Conservation (phyloP, 352 stramenopile genomes). For the Pythium brachiatum region DNA sequence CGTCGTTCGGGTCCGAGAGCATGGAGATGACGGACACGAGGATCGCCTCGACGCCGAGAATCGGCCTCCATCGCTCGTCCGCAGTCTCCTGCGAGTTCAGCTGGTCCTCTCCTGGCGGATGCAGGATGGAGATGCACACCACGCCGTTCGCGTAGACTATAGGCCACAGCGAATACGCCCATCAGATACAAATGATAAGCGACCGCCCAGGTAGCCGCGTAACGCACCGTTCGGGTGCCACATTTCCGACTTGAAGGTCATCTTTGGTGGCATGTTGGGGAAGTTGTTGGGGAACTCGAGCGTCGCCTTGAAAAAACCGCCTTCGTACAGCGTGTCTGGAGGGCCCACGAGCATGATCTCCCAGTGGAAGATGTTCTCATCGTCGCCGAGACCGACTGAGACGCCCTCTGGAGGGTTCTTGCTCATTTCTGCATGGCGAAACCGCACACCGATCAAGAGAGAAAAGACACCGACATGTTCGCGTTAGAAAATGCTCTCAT, state of each 20-base stretch:
- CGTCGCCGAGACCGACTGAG: constrained; percentile 96
- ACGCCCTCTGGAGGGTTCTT: constrained; percentile 98
- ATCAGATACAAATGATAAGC: background rate
- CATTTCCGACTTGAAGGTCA: constrained; percentile 99
- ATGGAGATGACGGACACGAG: constrained; percentile 98
- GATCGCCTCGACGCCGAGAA: constrained; percentile 96
- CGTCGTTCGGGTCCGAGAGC: constrained; percentile 99
- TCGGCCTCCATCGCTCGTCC: constrained; percentile 98
- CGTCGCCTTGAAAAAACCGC: constrained; percentile 97
- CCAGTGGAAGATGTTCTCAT: constrained; percentile 99
- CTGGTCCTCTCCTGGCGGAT: constrained; percentile 97
- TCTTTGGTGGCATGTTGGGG: constrained; percentile 98
- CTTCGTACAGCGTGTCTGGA: constrained; percentile 93
- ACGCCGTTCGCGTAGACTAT: constrained; percentile 97
- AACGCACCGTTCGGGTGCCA: constrained; percentile 97
- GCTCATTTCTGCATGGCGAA: constrained; percentile 88
- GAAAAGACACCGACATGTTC: background rate
- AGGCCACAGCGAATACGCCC: constrained; percentile 7
- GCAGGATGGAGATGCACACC: constrained; percentile 99
- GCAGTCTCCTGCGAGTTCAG: constrained; percentile 98
- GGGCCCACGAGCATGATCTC: constrained; percentile 98
- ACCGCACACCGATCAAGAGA: background rate
- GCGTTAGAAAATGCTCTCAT: background rate
- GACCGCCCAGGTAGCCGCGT: background rate
- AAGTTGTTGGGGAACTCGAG: constrained; percentile 98